A percentile compares a stretch with the other conserved stretches of the same genome.
Conservation (phyloP, 2,329 filamentous ascomycete genomes). For the Penicillium sp. region DNA sequence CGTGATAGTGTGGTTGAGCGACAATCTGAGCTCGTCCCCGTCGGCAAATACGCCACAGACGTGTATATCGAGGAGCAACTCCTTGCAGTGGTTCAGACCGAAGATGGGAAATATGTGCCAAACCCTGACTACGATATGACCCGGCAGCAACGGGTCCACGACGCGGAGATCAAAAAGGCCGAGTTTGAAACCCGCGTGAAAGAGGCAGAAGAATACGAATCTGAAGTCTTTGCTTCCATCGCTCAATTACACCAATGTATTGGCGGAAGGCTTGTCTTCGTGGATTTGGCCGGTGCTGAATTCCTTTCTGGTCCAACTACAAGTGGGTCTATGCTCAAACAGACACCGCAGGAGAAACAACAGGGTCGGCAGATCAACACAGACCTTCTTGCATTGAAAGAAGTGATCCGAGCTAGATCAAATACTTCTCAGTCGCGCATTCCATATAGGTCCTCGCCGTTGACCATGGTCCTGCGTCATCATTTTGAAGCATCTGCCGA, state of each 20-base stretch:
- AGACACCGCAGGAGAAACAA: constrained; percentile 42
- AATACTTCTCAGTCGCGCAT: constrained; percentile 33
- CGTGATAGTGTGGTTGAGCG: constrained; percentile 43
- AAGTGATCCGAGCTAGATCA: constrained; percentile 48
- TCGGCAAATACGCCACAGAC: constrained; percentile 46
- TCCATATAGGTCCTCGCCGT: constrained; percentile 44
- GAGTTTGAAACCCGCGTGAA: constrained; percentile 37
- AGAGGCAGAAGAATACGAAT: constrained; percentile 36
- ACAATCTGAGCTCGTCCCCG: constrained; percentile 48
- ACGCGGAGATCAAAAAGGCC: constrained; percentile 41
- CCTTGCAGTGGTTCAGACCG: constrained; percentile 28
- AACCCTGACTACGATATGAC: constrained; percentile 40
- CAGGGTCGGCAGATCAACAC: constrained; percentile 49
- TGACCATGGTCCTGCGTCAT: constrained; percentile 48
- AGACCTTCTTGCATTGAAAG: constrained; percentile 49
- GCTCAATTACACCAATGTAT: constrained; percentile 30
- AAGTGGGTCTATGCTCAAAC: constrained; percentile 18
- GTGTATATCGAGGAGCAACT: constrained; percentile 43
- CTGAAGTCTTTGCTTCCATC: constrained; percentile 21
- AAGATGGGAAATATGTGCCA: constrained; percentile 35
- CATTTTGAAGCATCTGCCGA: constrained; percentile 35
- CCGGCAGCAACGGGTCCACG: constrained; percentile 43
- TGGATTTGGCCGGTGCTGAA: constrained; percentile 50
- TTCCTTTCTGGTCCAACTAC: constrained; percentile 38
- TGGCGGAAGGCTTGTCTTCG: constrained; percentile 48